These are phyloP conservation scores for Corymbia maculata DNA, from an alignment of 345 rosid genomes.

Conservation along the genomic window DNA sequence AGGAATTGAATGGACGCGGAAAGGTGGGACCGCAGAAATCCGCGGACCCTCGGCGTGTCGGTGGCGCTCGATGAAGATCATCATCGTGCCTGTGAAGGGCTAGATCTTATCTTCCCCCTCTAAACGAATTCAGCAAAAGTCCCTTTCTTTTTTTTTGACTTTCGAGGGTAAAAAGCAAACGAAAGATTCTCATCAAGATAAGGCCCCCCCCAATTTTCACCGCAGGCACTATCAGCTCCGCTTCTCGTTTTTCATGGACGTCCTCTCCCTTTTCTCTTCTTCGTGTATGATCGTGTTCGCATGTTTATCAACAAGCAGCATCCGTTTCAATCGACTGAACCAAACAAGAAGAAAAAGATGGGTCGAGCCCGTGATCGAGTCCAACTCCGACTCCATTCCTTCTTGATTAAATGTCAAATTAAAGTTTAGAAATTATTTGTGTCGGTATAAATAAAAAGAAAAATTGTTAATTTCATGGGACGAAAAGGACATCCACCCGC, in stretches of 20 bases:
- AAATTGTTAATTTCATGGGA: too few species aligned
- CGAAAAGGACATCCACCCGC: too few species aligned
- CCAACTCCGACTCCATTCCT: rapidly evolving
- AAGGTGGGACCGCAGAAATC: background rate
- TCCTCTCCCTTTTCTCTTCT: background rate
- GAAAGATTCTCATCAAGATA: background rate
- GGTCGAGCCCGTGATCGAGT: background rate
- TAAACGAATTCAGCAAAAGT: background rate
- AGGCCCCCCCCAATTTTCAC: background rate
- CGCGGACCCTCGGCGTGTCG: background rate
- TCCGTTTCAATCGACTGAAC: background rate
- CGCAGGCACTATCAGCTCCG: background rate
- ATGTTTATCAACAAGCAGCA: background rate
- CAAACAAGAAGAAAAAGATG: background rate
- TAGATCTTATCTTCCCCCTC: background rate
- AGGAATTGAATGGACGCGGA: background rate
- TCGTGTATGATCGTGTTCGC: background rate
- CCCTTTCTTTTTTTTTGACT: background rate
- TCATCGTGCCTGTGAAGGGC: background rate
- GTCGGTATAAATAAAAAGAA: too few species aligned
- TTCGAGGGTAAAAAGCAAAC: background rate
- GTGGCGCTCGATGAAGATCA: background rate
- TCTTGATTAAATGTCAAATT: background rate
- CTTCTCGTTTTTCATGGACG: background rate
- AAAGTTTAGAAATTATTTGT: too few species aligned